Percentiles rank a stretch among this genome's conserved stretches.
Conservation (phyloP, 1,139 yeast species). For the Taphrina wiesneri region DNA sequence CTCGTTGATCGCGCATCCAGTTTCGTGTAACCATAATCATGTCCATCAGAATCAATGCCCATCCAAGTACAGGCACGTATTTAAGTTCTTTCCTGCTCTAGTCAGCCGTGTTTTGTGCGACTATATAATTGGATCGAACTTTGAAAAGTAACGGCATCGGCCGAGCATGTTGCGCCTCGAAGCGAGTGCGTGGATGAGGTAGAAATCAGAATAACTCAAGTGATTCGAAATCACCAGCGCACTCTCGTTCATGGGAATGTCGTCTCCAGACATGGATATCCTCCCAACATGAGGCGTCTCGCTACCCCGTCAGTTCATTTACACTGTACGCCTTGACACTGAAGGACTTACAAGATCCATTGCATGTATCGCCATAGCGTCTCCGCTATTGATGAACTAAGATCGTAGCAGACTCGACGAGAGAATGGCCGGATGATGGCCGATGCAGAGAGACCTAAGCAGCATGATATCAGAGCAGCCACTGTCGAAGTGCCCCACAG, state of each 20-base stretch:
- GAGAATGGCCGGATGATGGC: slow-evolving; percentile 28
- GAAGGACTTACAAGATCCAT: slow-evolving; percentile 25
- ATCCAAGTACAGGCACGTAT: slow-evolving; percentile 23
- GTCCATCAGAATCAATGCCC: slow-evolving; percentile 30
- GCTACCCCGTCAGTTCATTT: not conserved
- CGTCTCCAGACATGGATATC: slow-evolving; percentile 33
- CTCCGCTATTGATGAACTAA: slow-evolving; percentile 21
- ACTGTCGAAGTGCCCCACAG: slow-evolving; percentile 17
- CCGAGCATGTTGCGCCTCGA: slow-evolving; percentile 44
- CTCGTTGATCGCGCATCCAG: slow-evolving; percentile 29
- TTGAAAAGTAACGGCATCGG: slow-evolving; percentile 34
- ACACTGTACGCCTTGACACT: not conserved
- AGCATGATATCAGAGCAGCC: slow-evolving; percentile 12
- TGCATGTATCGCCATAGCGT: slow-evolving; percentile 24
- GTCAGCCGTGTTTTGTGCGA: not conserved
- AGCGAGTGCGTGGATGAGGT: slow-evolving; percentile 31
- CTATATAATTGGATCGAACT: slow-evolving; percentile 35
- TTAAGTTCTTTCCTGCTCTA: slow-evolving; percentile 16
- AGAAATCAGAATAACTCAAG: slow-evolving; percentile 33
- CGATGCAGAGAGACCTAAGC: slow-evolving; percentile 24
- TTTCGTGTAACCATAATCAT: slow-evolving; percentile 26
- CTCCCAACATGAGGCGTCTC: slow-evolving; percentile 12
- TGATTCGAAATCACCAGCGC: slow-evolving; percentile 36
- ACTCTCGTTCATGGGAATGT: slow-evolving; percentile 26
- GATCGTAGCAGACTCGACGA: slow-evolving; percentile 21